These are phyloP conservation scores for Trichoderma simmonsii DNA, from an alignment of 2,329 filamentous ascomycete genomes.

Conservation along the genomic window DNA sequence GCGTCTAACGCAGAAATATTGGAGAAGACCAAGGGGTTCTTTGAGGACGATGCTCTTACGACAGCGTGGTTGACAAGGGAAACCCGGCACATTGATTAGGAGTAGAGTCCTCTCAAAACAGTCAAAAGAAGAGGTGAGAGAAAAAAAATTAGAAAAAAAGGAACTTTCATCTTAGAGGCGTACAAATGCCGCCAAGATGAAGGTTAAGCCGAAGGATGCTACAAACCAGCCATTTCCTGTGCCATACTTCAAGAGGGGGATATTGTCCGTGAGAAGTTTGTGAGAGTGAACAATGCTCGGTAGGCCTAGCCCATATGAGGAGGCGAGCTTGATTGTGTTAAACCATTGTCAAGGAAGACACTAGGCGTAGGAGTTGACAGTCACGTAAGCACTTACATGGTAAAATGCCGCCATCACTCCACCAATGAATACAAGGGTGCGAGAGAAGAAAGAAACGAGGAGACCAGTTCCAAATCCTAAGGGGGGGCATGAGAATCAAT, in stretches of 20 bases:
- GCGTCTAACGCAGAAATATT: slow-evolving; percentile 77
- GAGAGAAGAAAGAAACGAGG: slow-evolving; percentile 66
- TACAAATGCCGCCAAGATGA: slow-evolving; percentile 58
- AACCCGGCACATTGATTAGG: slow-evolving; percentile 61
- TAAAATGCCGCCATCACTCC: slow-evolving; percentile 62
- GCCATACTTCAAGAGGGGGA: slow-evolving; percentile 47
- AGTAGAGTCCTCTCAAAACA: neutral
- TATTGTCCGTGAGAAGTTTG: slow-evolving; percentile 34
- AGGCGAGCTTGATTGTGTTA: slow-evolving; percentile 38
- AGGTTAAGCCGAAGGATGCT: slow-evolving; percentile 68
- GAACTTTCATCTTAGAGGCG: slow-evolving; percentile 39
- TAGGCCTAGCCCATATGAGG: slow-evolving; percentile 42
- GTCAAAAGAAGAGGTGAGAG: neutral
- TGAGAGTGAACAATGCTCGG: slow-evolving; percentile 37
- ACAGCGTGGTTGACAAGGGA: slow-evolving; percentile 82
- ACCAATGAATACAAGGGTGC: slow-evolving; percentile 63
- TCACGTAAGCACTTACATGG: slow-evolving; percentile 48
- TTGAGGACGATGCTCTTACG: slow-evolving; percentile 69
- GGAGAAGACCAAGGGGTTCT: slow-evolving; percentile 75
- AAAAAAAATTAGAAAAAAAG: neutral
- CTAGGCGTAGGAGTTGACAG: neutral
- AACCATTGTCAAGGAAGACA: slow-evolving; percentile 10
- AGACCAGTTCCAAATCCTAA: slow-evolving; percentile 62
- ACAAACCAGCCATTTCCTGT: slow-evolving; percentile 62
- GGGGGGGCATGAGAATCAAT: neutral